Percentiles rank a stretch among this genome's conserved stretches.
Conservation (phyloP, 2,329 filamentous ascomycete genomes). For the Immersiporthe knoxdaviesiana region DNA sequence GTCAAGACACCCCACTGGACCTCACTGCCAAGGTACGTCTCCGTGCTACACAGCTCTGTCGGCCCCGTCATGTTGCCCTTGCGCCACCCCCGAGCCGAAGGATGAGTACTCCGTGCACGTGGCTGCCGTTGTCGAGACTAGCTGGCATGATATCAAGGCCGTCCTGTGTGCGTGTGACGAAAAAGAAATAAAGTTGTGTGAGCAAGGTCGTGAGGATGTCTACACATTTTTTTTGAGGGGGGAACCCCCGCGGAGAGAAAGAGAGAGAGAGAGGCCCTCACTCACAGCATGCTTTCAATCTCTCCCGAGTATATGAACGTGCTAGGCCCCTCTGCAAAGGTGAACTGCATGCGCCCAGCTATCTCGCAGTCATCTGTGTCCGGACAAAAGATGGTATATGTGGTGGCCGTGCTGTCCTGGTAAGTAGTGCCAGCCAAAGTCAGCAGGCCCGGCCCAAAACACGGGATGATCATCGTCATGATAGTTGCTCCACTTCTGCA, state of each 20-base stretch:
- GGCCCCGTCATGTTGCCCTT: constrained; percentile 46
- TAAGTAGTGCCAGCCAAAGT: background rate
- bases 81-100: constrained; percentile 43
- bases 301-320: constrained; percentile 39
- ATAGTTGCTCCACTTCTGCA: background rate
- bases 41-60: constrained; percentile 50
- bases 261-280: background rate
- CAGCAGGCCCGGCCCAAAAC: background rate
- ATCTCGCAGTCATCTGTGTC: constrained; percentile 47
- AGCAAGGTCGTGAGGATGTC: background rate
- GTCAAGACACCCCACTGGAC: constrained; percentile 52
- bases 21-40: constrained; percentile 46
- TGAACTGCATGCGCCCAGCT: constrained; percentile 51
- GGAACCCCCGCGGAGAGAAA: no score
- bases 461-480: background rate
- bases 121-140: constrained; percentile 47
- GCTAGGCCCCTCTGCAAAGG: constrained; percentile 49
- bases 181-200: background rate
- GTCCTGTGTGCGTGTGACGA: constrained; percentile 40
- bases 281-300: constrained; percentile 19
- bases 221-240: no score
- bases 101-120: constrained; percentile 55
- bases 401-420: constrained; percentile 47
- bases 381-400: constrained; percentile 55
- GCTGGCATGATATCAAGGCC: constrained; percentile 47